Base-by-base conservation (phyloP, 208 protist species). In the Balamuthia mandrillaris region DNA sequence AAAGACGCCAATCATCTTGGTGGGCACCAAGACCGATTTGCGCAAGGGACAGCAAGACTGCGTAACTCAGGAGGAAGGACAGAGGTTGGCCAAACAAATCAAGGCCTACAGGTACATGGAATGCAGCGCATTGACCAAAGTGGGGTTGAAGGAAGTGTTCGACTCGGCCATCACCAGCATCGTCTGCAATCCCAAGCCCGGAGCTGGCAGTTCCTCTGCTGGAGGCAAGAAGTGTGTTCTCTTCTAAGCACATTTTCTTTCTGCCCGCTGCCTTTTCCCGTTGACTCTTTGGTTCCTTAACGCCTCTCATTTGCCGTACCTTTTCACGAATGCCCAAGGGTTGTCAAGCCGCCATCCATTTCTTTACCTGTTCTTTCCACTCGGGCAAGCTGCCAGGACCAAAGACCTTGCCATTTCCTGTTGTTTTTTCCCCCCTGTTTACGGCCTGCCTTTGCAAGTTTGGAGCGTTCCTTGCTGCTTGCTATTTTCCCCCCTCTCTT, bases 21-120 rank as follows among this genome's bases (percentile, higher is more conserved):
- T 85, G 16, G 79, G 79, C 14, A 85, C 79, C 31, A 85, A 85
- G 79, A 70, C 63, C 42, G 79, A 85, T 75, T 82, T 82, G 74
- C 58, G 74, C 51, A 82, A 82, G 54, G 74, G 63, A 35, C 74
- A 82, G 54, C 51, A 33, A 29, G 74, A 82, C 29, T 31, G 24
- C 41, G 74, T 82, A 12, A 52, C 52, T 1, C 74, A 82, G 51
- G 74, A 82, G 52, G 74, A 82, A 44, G 74, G 74, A 35, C 52
- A 65, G 54, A 82, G 74, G 74, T 35, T 82, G 18, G 74, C 74
- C 74, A 82, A 82, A 29, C 74, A 82, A 16, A 82, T 82, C 51
- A 82, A 82, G 54, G 74, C 74, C 29, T 42, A 65, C 33, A 82
- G 74, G 29, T 82, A 82, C 54, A 82, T 82, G 74, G 74, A 82